Percentiles rank a stretch among this genome's conserved stretches.
These are phyloP conservation scores for Jamesozyma hellenica DNA, from an alignment of 805 yeast genomes.

Conservation along the genomic window DNA sequence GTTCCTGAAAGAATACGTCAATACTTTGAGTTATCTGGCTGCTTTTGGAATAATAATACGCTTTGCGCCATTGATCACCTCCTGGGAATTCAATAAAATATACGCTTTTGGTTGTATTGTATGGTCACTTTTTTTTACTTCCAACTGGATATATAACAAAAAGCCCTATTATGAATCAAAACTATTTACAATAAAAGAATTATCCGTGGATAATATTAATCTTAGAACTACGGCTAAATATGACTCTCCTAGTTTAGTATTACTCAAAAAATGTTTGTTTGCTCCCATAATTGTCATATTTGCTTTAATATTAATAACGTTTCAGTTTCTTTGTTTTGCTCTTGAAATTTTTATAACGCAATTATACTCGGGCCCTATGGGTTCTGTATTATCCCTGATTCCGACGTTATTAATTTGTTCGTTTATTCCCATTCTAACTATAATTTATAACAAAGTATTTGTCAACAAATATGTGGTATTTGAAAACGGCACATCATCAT, in stretches of 20 bases:
- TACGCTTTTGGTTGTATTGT: conserved; percentile 48
- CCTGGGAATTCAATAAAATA: conserved; percentile 37
- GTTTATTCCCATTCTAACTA: conserved; percentile 59
- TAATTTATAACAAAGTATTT: conserved; percentile 43
- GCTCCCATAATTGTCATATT: conserved; percentile 57
- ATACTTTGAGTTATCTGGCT: conserved; percentile 53
- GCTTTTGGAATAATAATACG: conserved; percentile 38
- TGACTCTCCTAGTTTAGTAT: conserved; percentile 7
- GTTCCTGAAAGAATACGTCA: conserved; percentile 50
- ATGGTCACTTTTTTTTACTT: conserved; percentile 54
- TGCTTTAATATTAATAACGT: conserved; percentile 42
- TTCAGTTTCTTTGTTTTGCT: conserved; percentile 59
- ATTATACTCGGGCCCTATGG: conserved; percentile 74
- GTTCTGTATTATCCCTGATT: conserved; percentile 46
- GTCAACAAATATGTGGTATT: conserved; percentile 46
- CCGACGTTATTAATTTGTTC: conserved; percentile 67
- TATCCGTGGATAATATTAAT: conserved; percentile 12
- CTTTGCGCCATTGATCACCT: conserved; percentile 3
- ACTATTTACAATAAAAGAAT: conserved; percentile 23
- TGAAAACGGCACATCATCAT: conserved; percentile 41
- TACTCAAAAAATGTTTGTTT: conserved; percentile 52
- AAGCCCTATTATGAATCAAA: conserved; percentile 19
- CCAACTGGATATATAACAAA: conserved; percentile 45
- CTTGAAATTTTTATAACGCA: conserved; percentile 82
- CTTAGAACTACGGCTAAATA: background rate